Base-by-base conservation (phyloP, 2,329 filamentous ascomycete species). In the Akanthomyces muscarius region DNA sequence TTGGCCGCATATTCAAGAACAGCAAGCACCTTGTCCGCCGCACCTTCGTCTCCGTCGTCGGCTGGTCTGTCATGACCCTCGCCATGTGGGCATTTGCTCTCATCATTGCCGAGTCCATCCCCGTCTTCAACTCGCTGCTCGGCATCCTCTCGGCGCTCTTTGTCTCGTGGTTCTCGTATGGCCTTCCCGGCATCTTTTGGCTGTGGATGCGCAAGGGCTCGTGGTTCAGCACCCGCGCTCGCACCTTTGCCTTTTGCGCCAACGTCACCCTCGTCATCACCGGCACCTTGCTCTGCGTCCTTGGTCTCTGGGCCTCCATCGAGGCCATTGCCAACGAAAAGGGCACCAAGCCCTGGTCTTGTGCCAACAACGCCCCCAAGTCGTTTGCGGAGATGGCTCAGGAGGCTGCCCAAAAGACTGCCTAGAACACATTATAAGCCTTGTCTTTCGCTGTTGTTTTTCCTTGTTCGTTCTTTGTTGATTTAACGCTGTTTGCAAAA, bases 101-200 rank as follows among this genome's bases (percentile, higher is more conserved):
- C 80, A 73, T 91, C 64, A 86, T 92, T 64, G 87, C 89, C 5
- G 83, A 88, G 70, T 84, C 86, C 0, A 87, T 91, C 8, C 89
- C 89, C 0, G 83, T 86, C 55, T 92, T 91, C 76, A 85, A 84
- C 69, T 80, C 85, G 53, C 76, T 91, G 10, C 76, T 91, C 3
- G 84, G 83, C 5, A 74, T 91, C 42, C 84, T 90, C 68, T 80
- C 78, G 36, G 81, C 86, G 1, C 73, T 89, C 1, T 89, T 90
- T 64, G 85, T 83, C 23, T 85, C 81, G 61, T 90, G 88, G 87
- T 90, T 90, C 72, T 87, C 84, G 59, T 81, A 78, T 41, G 80
- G 79, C 18, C 71, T 81, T 0, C 78, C 79, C 0, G 80, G 79
- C 2, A 70, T 76, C 50, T 78, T 81, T 64, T 82, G 80, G 80